Base-by-base conservation (phyloP, 2,329 filamentous ascomycete genomes). In the Alternaria ventricosa region DNA sequence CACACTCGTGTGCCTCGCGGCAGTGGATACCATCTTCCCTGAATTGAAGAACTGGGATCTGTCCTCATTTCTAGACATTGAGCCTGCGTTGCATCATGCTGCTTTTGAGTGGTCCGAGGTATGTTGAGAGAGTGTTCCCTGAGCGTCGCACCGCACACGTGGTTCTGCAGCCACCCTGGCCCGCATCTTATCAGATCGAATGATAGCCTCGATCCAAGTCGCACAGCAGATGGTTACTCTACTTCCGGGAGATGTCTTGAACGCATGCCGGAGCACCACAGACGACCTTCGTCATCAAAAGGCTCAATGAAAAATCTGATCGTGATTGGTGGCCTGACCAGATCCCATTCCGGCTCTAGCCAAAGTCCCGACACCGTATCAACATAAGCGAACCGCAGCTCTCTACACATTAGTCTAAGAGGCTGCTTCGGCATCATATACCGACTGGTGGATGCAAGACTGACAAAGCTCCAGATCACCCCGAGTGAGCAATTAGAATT, bases 401-500 rank as follows among this genome's bases (percentile, higher is more conserved):
- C 28, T 46, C 36, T 27, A 41, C 8, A 33, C 7, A n/a, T 5
- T 23, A 41, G 20, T 41, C 36, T 9, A 23, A 36, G 27, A 28
- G 18, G 3, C 13, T 25, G 30, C 28, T 23, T 30, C 23, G 30
- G 33, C 30, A 44, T 15, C 23, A 4, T 49, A 22, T 30, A 20
- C 11, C 10, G 8, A 36, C 28, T 33, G 27, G 20, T 28, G 30
- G 41, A 33, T 20, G 28, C 20, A 18, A n/a, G 25, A 55, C 70
- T 75, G 60, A 75, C 65, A 27, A 55, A 47, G 18, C 22, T 45
- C 23, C 60, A 78, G 75, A 73, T 77, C 43, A 55, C 65, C 41
- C 61, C 74, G 5, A 69, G 64, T 25, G 67, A 75, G 41, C 25
- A 71, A 15, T 60, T 80, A 6, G 59, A 73, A 20, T 80, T 80